Percentiles rank a stretch among this genome's conserved stretches.
These are phyloP conservation scores for Choanephora cucurbitarum DNA, from an alignment of 371 early-diverging fungal genomes.

Conservation along the genomic window DNA sequence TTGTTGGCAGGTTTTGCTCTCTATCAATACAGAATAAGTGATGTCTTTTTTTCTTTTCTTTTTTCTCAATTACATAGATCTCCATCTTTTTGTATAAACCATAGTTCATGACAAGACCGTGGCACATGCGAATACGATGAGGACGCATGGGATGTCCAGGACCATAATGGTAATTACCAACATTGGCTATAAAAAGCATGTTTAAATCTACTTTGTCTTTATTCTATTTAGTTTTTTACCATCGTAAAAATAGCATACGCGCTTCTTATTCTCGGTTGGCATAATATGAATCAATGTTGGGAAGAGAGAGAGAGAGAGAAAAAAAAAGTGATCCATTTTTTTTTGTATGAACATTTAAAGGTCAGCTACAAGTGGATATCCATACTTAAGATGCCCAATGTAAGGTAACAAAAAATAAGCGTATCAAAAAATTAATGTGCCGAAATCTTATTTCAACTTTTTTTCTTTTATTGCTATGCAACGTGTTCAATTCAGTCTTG, in stretches of 20 bases:
- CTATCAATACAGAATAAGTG: slow-evolving; percentile 11
- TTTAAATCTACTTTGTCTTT: too few species aligned
- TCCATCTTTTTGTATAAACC: slow-evolving; percentile 89
- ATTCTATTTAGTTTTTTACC: too few species aligned
- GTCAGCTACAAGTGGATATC: too few species aligned
- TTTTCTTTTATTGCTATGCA: slow-evolving; percentile 9
- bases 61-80: slow-evolving; percentile 49
- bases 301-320: slow-evolving; percentile 7
- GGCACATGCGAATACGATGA: slow-evolving; percentile 90
- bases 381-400: too few species aligned
- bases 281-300: slow-evolving; percentile 14
- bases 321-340: slow-evolving; percentile 1
- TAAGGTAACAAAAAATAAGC: too few species aligned
- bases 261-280: slow-evolving; percentile 49
- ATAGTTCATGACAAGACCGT: slow-evolving; percentile 89
- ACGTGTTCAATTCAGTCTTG: slow-evolving; percentile 7
- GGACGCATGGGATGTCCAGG: slow-evolving; percentile 97
- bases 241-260: slow-evolving; percentile 60
- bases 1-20: slow-evolving; percentile 76
- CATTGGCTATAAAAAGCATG: too few species aligned
- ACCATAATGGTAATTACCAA: slow-evolving; percentile 72
- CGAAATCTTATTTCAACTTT: background rate
- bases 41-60: too few species aligned
- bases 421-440: too few species aligned
- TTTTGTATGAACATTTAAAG: too few species aligned